Base-by-base conservation (phyloP, 768 basidiomycete genomes). In the Gyrodon lividus region DNA sequence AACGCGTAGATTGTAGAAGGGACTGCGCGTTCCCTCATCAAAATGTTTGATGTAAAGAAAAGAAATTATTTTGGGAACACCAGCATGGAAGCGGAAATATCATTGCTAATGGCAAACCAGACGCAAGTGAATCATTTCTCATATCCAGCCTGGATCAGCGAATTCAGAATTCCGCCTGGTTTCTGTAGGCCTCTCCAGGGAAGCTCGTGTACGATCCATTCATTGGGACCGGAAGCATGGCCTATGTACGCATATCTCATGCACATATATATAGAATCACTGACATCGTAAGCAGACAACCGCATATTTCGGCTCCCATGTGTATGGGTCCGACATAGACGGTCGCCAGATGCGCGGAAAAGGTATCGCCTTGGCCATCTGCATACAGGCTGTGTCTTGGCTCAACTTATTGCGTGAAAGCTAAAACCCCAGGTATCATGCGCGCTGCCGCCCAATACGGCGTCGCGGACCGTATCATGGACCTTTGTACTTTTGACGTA, bases 281-380 rank as follows among this genome's bases (percentile, higher is more conserved):
- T 31, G 37, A 19, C 33, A 17, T 38, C 22, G 9, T 39, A 24
- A 30, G 10, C 63, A 94, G 91, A 90, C 94, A 0, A 79, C 82
- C 3, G 90, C 93, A 0, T 78, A 92, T 61, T 98, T 95, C 58
- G 97, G 97, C 2, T 87, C 94, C 1, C 69, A 83, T 23, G 81
- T 94, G 0, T 84, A 89, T 49, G 97, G 96, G 16, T 94, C 92
- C 16, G 97, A 98, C 66, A 98, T 99, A 43, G 96, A 98, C 62
- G 97, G 97, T 0, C 79, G 97, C 37, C 96, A 98, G 65, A 95
- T 98, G 88, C 77, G 93, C 53, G 97, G 97, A 16, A 96, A 92
- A 79, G 81, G 93, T 87, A 57, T 47, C 3, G 23, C 31, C 19
- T 23, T 46, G n/a, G 2, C 23, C 6, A 20, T 43, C 31, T 42